Evolutionary conservation across 2,329 filamentous ascomycete species (phyloP).

Genomic region (Phialemonium atrogriseum): DNA sequence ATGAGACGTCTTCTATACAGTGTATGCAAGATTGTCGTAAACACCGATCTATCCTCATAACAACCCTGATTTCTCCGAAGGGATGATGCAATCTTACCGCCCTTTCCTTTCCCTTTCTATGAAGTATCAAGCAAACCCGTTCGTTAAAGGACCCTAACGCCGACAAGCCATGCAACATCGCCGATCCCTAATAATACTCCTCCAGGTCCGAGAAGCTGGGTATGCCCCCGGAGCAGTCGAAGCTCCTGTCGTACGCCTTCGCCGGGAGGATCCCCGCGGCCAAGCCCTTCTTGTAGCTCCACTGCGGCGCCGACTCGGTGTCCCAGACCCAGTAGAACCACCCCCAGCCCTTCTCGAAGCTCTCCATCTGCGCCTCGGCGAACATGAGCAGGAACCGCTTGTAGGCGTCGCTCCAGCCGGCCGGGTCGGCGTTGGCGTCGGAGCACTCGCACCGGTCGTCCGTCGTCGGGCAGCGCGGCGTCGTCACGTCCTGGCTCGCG

Average conservation of each 20-base stretch:
- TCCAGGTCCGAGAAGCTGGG: slow-evolving; percentile 44
- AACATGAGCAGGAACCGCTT: slow-evolving; percentile 83
- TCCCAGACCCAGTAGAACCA: slow-evolving; percentile 99
- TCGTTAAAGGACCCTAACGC: too few species aligned
- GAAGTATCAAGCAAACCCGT: too few species aligned
- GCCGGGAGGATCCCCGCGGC: slow-evolving; percentile 70
- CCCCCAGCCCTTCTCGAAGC: slow-evolving; percentile 87
- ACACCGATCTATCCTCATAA: too few species aligned
- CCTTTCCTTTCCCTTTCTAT: too few species aligned
- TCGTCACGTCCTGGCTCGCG: slow-evolving; percentile 50
- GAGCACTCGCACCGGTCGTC: slow-evolving; percentile 63
- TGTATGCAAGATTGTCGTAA: too few species aligned
- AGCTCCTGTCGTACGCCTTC: slow-evolving; percentile 63
- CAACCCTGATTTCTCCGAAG: too few species aligned
- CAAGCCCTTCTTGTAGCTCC: slow-evolving; percentile 82
- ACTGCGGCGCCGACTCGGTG: slow-evolving; percentile 68
- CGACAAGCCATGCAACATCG: slow-evolving; percentile 1
- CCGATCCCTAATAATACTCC: slow-evolving; percentile 37
- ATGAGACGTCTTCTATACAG: too few species aligned
- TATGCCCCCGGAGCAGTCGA: slow-evolving; percentile 54
- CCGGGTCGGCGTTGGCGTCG: slow-evolving; percentile 65
- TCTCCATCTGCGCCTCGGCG: slow-evolving; percentile 91
- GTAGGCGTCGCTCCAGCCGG: slow-evolving; percentile 62
- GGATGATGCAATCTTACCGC: too few species aligned
- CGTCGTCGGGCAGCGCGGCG: slow-evolving; percentile 65